phyloP scores from a whole-genome alignment of 345 rosid species.

The Eutrema heterophyllum region DNA sequence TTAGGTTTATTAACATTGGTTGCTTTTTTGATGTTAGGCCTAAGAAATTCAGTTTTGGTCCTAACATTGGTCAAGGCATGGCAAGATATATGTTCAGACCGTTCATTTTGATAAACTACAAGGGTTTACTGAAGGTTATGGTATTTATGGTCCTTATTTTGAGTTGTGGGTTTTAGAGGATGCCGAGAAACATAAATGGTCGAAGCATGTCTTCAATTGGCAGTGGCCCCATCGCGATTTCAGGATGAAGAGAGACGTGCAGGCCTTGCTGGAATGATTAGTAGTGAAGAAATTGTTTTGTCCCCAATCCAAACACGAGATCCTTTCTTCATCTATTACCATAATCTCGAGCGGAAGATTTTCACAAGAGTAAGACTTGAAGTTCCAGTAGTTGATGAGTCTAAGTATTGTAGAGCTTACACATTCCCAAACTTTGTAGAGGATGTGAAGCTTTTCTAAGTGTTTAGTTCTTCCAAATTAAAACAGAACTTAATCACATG shows the following conservation, averaged over 20 bases:
- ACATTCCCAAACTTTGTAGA: background rate
- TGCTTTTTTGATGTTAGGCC: no score
- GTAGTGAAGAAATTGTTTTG: background rate
- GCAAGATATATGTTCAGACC: background rate
- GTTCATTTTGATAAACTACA: background rate
- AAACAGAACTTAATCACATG: background rate
- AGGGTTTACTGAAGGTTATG: background rate
- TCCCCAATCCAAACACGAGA: background rate
- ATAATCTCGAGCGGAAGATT: background rate
- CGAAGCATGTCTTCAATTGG: background rate
- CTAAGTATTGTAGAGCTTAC: no score
- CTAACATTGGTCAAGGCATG: background rate
- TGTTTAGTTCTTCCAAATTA: background rate
- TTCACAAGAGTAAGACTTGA: background rate
- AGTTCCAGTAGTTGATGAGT: background rate
- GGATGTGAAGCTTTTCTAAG: background rate
- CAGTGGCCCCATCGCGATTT: no score
- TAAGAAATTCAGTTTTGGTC: no score
- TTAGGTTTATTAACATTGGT: no score
- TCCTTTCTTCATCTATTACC: background rate
- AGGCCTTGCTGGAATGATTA: no score
- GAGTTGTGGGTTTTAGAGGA: no score
- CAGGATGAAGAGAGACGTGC: no score
- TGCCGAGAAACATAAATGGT: background rate
- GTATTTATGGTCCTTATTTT: no score